Base-by-base conservation (phyloP, 1,284 basidiomycete genomes). In the Boletellus sp. region DNA sequence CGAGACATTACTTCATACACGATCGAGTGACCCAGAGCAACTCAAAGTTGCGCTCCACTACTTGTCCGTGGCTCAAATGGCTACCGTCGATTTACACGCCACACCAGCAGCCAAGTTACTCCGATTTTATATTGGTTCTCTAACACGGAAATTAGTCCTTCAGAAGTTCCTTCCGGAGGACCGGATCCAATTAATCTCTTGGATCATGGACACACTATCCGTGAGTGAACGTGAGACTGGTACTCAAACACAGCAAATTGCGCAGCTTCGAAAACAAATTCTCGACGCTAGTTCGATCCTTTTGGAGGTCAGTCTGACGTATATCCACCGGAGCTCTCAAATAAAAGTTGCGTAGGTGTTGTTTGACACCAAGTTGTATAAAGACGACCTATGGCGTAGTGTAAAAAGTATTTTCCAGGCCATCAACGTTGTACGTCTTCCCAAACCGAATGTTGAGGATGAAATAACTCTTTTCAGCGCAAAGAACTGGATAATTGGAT, bases 111-210 rank as follows among this genome's bases (percentile, higher is more conserved):
- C 71, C 30, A 71, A 73, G 44, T 65, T 86, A 18, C 63, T 85
- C 26, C 76, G 73, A 30, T 82, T 82, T 59, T 84, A 80, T 55
- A 71, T 74, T 60, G 62, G 71, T 33, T 67, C 70, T 53, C 63
- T 83, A 35, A 71, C 74, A 16, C 68, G 74, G n/a, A 81, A 77
- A 58, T 64, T 75, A 50, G 72, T 71, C 24, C 63, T 82, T n/a
- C 71, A 73, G 49, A 74, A 71, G 47, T 71, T 83, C 11, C 54
- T 66, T 5, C 65, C 67, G 28, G 68, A 73, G 36, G 73, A 78
- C 37, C 77, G 75, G 55, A 58, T 72, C 22, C 70, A 68, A 45
- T 64, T 83, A 12, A 71, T 82, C 47, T 67, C 67, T 47, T 70
- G 70, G 64, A 64, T 79, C 36, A 71, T 73, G 50, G 71, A 74